Base-by-base conservation (phyloP, 495 filamentous ascomycete genomes). In the Daldinia grandis region DNA sequence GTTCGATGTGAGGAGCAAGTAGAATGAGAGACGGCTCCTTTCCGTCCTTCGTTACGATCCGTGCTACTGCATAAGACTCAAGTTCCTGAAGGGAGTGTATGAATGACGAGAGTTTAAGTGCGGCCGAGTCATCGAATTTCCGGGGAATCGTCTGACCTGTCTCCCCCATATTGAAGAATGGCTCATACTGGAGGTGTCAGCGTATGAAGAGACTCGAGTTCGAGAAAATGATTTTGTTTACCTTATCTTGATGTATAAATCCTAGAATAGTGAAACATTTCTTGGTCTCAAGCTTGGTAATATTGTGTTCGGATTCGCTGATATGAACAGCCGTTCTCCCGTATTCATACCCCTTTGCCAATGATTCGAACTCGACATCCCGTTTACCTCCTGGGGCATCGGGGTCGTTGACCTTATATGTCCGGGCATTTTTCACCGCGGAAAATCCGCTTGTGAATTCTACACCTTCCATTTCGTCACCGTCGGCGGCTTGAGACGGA, bases 321-420 rank as follows among this genome's bases (percentile, higher is more conserved):
- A 99, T 97, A 68, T 91, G 90, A 1, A 98, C 94, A 0, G 92
- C 93, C 0, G 95, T 97, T 40, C 93, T 86, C 58, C 96, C 96
- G 78, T 98, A 99, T 73, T 92, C 91, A 74, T 95, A 99, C 0
- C 96, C 96, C 75, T 93, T 97, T 35, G 92, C 94, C 37, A 98
- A 84, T 35, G 95, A 90, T 12, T 96, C 94, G 31, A 87, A 88
- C 8, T 90, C 88, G 31, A 99, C 90, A 57, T 98, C 94, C 61
- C 85, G 85, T 80, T 96, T 98, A 4, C 92, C 92, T 31, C 93
- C 93, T 1, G 89, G 87, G 12, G 87, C 89, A 37, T 84, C 81
- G 12, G 90, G 85, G 70, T 97, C 93, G 28, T 87, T 83, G 64
- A 98, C 86, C 72, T 92, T 89, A 78, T 98, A 99, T 0, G 85